Evolutionary conservation across 345 rosid species (phyloP).

Genomic region (Populus tremula): DNA sequence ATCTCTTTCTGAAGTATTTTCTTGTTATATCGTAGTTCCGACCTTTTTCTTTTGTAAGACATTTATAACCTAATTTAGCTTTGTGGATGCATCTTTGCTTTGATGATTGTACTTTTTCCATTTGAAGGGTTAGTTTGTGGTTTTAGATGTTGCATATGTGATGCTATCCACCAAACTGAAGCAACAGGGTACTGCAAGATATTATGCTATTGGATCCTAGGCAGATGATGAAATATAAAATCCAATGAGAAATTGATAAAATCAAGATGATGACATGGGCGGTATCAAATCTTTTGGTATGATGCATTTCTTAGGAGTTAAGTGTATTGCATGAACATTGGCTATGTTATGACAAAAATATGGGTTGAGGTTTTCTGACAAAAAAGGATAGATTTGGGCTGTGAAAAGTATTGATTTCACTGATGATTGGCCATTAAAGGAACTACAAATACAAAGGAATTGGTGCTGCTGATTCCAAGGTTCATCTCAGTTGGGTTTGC

Average conservation of each 20-base stretch:
- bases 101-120: neutral
- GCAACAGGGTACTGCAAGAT: neutral
- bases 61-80: neutral
- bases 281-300: neutral
- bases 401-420: neutral
- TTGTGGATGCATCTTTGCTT: neutral
- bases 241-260: neutral
- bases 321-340: no score
- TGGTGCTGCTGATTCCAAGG: neutral
- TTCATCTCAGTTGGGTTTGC: neutral
- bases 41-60: neutral
- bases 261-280: neutral
- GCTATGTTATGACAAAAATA: neutral
- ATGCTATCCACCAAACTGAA: neutral
- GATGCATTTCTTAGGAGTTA: constrained; percentile 4
- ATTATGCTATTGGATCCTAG: neutral
- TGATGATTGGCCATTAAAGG: neutral
- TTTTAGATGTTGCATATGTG: neutral
- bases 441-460: neutral
- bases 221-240: neutral
- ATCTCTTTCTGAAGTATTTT: neutral
- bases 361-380: neutral
- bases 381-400: neutral
- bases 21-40: neutral
- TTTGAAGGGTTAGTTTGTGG: neutral